Conservation (phyloP, 371 early-diverging fungal species). For the Lichtheimia hyalospora region DNA sequence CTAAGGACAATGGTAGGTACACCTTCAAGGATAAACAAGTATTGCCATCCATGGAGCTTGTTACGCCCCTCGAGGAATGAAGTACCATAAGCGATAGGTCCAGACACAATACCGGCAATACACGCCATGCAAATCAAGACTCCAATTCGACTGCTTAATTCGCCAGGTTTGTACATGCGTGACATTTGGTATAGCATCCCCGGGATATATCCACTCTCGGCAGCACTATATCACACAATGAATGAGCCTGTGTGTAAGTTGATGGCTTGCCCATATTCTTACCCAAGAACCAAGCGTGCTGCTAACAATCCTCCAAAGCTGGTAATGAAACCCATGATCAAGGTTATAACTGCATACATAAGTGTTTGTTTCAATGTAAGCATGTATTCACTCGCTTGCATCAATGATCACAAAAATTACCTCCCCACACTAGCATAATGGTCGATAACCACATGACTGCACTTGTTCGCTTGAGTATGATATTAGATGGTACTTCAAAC, state of each 20-base stretch:
- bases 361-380: not conserved
- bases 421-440: conserved; percentile 48
- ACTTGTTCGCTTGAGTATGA: conserved; percentile 33
- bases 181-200: conserved; percentile 28
- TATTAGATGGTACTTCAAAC: conserved; percentile 47
- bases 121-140: conserved; percentile 18
- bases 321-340: conserved; percentile 25
- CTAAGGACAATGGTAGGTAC: conserved; percentile 35
- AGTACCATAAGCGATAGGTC: conserved; percentile 27
- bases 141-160: conserved; percentile 17
- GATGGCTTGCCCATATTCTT: no score
- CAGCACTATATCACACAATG: conserved; percentile 7
- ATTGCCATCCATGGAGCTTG: conserved; percentile 46
- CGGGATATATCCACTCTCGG: conserved; percentile 31
- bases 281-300: conserved; percentile 29
- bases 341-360: conserved; percentile 7
- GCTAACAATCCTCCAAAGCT: conserved; percentile 26
- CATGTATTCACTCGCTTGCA: not conserved
- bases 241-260: not conserved
- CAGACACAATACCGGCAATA: conserved; percentile 21
- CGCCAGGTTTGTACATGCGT: conserved; percentile 23
- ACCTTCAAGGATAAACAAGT: conserved; percentile 42
- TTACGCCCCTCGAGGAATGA: conserved; percentile 31
- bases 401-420: not conserved
- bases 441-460: conserved; percentile 42